Conservation (phyloP, 306 rosid species). For the Begonia loranthoides region DNA sequence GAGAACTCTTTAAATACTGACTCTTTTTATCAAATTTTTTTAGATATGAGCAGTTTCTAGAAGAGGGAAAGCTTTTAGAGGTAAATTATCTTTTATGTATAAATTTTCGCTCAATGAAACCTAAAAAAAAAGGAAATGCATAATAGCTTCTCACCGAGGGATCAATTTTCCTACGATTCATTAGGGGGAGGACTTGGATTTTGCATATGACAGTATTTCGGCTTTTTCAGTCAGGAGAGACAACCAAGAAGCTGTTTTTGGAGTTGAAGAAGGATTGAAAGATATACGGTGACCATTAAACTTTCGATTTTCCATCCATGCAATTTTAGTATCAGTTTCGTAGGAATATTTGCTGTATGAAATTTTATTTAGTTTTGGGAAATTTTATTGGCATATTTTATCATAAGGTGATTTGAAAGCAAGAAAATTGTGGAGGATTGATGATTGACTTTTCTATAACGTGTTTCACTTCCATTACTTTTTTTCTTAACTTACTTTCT, state of each 20-base stretch:
- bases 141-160: too few relatives aligned
- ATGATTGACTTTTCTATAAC: too few relatives aligned
- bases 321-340: too few relatives aligned
- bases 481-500: too few relatives aligned
- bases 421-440: too few relatives aligned
- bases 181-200: constrained; percentile 89
- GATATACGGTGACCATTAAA: constrained; percentile 42
- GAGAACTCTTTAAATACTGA: neutral
- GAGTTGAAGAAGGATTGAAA: constrained; percentile 71
- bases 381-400: too few relatives aligned
- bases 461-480: too few relatives aligned
- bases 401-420: too few relatives aligned
- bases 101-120: neutral
- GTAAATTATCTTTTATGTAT: constrained; percentile 14
- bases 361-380: too few relatives aligned
- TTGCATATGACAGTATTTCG: constrained; percentile 75
- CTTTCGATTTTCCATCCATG: neutral
- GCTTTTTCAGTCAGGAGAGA: constrained; percentile 80
- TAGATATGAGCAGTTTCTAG: constrained; percentile 67
- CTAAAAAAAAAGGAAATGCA: too few relatives aligned
- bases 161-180: neutral
- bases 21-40: constrained; percentile 2
- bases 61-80: constrained; percentile 85
- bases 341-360: too few relatives aligned
- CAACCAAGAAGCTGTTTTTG: constrained; percentile 82